These are phyloP conservation scores for Gloeophyllum trabeum DNA, from an alignment of 768 basidiomycete genomes.

Conservation along the genomic window DNA sequence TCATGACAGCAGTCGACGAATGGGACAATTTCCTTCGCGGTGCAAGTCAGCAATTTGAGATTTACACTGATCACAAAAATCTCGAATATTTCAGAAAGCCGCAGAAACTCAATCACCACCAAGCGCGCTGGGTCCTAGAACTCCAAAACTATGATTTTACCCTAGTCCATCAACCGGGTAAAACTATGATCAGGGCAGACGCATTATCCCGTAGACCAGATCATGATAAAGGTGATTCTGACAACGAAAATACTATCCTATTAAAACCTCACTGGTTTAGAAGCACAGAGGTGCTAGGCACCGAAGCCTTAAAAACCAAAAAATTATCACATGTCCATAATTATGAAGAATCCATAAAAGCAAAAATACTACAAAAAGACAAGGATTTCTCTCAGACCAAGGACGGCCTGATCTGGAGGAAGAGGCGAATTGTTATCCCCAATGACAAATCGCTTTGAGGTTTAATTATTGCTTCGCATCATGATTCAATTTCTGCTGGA, in stretches of 20 bases:
- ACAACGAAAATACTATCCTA: conserved; percentile 1
- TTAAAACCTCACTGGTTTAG: no score
- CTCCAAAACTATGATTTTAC: conserved; percentile 11
- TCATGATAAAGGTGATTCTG: background rate
- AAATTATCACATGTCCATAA: no score
- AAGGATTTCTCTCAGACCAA: no score
- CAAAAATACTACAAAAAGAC: no score
- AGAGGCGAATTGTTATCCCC: no score
- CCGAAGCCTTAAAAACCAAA: no score
- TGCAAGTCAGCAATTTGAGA: conserved; percentile 7
- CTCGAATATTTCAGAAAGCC: conserved; percentile 30
- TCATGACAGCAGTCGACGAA: conserved; percentile 26
- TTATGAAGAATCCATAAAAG: no score
- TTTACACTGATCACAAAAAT: conserved; percentile 20
- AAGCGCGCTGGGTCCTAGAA: conserved; percentile 26
- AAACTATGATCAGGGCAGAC: conserved; percentile 1
- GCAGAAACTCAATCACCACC: conserved; percentile 25
- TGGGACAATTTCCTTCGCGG: conserved; percentile 19
- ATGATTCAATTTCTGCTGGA: conserved; percentile 14
- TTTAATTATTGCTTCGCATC: conserved; percentile 10
- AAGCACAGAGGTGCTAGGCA: no score
- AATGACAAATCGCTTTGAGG: conserved; percentile 7
- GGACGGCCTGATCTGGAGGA: no score
- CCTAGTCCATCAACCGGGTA: background rate
- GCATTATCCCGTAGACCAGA: background rate